Conservation (phyloP, 805 yeast genomes). For the Saturnispora galanensis region DNA sequence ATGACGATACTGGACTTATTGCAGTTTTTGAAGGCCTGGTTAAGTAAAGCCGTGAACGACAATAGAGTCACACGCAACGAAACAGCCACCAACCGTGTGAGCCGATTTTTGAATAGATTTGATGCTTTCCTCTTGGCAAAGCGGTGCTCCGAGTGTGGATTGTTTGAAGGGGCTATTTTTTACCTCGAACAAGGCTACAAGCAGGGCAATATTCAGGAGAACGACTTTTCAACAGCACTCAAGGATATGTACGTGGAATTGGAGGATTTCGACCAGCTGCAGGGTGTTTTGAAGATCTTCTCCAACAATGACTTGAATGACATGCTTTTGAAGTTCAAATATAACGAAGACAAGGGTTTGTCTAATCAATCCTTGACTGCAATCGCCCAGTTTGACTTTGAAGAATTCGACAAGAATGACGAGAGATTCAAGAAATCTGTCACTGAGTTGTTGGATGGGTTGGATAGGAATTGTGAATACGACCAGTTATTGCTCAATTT, state of each 20-base stretch:
- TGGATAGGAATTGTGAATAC: slow-evolving; percentile 68
- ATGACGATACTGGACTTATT: slow-evolving; percentile 68
- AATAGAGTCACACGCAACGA: slow-evolving; percentile 3
- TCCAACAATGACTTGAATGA: slow-evolving; percentile 64
- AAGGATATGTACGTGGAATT: slow-evolving; percentile 77
- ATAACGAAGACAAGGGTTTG: slow-evolving; percentile 75
- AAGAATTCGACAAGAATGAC: slow-evolving; percentile 13
- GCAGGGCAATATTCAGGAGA: slow-evolving; percentile 25
- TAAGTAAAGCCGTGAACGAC: slow-evolving; percentile 31
- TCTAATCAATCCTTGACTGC: slow-evolving; percentile 81
- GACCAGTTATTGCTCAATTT: slow-evolving; percentile 52
- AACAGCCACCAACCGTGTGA: slow-evolving; percentile 25
- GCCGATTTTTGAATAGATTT: slow-evolving; percentile 40
- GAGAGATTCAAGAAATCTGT: slow-evolving; percentile 28
- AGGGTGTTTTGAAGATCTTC: slow-evolving; percentile 70
- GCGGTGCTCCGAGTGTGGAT: slow-evolving; percentile 72
- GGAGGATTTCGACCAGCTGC: slow-evolving; percentile 83
- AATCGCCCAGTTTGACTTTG: slow-evolving; percentile 33
- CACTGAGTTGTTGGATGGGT: slow-evolving; percentile 55
- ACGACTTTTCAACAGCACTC: slow-evolving; percentile 40
- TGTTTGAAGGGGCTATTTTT: slow-evolving; percentile 79
- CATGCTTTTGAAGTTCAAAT: slow-evolving; percentile 71
- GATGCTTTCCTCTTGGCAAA: slow-evolving; percentile 66
- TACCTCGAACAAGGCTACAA: slow-evolving; percentile 73
- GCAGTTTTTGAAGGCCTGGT: slow-evolving; percentile 81